Evolutionary conservation across 2,329 filamentous ascomycete species (phyloP).

Genomic region (Trichoderma hamatum): DNA sequence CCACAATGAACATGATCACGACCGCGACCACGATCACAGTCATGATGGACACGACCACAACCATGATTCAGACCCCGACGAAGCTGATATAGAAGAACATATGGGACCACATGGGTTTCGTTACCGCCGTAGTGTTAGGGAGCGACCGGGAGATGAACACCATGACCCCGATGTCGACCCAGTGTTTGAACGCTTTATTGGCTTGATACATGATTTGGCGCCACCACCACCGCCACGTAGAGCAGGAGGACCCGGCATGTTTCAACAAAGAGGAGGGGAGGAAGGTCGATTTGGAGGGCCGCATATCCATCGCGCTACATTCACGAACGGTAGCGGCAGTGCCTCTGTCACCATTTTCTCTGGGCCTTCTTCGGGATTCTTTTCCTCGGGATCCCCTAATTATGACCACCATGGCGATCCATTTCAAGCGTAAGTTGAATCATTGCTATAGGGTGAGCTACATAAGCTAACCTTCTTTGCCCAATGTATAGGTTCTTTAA

Average conservation of each 20-base stretch:
- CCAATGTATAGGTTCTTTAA: slow-evolving; percentile 48
- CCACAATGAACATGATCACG: slow-evolving; percentile 57
- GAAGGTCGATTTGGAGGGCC: slow-evolving; percentile 33
- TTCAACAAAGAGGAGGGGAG: slow-evolving; percentile 29
- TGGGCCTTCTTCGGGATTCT: slow-evolving; percentile 37
- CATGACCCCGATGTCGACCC: slow-evolving; percentile 42
- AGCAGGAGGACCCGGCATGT: slow-evolving; percentile 27
- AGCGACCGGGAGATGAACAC: slow-evolving; percentile 33
- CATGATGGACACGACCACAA: slow-evolving; percentile 30
- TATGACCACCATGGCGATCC: slow-evolving; percentile 40
- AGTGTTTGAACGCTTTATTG: slow-evolving; percentile 47
- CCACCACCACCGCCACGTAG: slow-evolving; percentile 26
- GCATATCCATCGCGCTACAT: slow-evolving; percentile 42
- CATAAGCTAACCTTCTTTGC: not conserved
- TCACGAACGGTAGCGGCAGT: slow-evolving; percentile 47
- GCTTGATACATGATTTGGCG: slow-evolving; percentile 47
- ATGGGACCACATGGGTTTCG: slow-evolving; percentile 48
- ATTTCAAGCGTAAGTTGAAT: slow-evolving; percentile 52
- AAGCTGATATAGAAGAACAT: slow-evolving; percentile 61
- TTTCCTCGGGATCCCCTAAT: slow-evolving; percentile 15
- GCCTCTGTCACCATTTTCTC: slow-evolving; percentile 55
- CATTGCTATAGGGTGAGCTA: not conserved
- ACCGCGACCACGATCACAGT: slow-evolving; percentile 47
- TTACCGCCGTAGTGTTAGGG: slow-evolving; percentile 43
- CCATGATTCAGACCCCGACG: slow-evolving; percentile 60